Base-by-base conservation (phyloP, 2,329 filamentous ascomycete genomes). In the Hypoxylon sp. region DNA sequence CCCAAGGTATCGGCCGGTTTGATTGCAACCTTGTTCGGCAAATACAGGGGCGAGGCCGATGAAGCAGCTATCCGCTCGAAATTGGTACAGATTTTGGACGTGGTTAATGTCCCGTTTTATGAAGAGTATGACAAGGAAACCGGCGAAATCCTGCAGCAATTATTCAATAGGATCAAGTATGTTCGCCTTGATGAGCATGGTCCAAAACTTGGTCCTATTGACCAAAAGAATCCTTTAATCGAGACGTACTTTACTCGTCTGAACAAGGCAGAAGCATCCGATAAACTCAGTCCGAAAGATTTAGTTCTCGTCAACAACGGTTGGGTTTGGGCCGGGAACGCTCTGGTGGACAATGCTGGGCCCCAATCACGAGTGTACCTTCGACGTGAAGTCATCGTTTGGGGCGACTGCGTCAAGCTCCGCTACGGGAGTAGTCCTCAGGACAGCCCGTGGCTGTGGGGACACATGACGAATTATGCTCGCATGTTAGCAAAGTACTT, bases 291-390 rank as follows among this genome's bases (percentile, higher is more conserved):
- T 63, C 86, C 90, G 1, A 91, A 91, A 63, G 91, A 94, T 47
- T 85, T 97, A 50, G 93, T 93, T 2, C 83, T 99, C 57, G 94
- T 91, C 44, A 98, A 98, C 81, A 99, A 99, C 77, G 96, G 96
- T 47, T 99, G 96, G 96, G 94, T 99, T 8, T 99, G 96, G 96
- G 95, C 93, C 65, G 95, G 95, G 5, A 97, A 98, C 81, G 95
- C 96, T 1, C 87, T 98, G 80, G 87, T 93, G 47, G 96, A 99
- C 82, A 96, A 98, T 76, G 96, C 96, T 31, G 97, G 97, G 0
- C 92, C 94, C 0, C 85, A 92, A 51, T 97, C 95, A 8, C 90
- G 91, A 62, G 94, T 95, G n/a, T 99, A 99, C 77, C 87, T 99
- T n/a, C 89, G 94, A 58, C 89, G 96, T 73, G 94, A 99, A 80